Percentiles rank a stretch among this genome's conserved stretches.
Evolutionary conservation across 768 basidiomycete species (phyloP).

Genomic region (Leucocoprinus leucothites): DNA sequence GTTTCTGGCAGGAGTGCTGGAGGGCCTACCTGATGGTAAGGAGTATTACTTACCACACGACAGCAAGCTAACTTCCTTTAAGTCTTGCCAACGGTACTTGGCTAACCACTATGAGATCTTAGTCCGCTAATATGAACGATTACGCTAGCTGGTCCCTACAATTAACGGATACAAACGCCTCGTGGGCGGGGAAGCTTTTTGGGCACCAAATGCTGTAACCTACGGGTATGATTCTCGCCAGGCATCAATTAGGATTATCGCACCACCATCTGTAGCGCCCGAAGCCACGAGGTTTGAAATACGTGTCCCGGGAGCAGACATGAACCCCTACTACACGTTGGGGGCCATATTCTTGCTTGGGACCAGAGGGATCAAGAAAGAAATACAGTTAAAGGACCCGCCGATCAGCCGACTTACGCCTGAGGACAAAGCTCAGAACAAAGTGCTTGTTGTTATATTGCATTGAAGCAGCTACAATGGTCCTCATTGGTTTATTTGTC

Average conservation of each 20-base stretch:
- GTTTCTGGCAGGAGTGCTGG: slow-evolving; percentile 92
- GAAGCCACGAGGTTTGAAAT: slow-evolving; percentile 89
- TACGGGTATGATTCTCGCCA: slow-evolving; percentile 96
- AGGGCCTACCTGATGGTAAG: slow-evolving; percentile 87
- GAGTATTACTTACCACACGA: background rate
- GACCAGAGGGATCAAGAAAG: slow-evolving; percentile 81
- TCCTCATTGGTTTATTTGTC: slow-evolving; percentile 15
- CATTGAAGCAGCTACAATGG: too few species aligned
- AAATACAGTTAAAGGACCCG: slow-evolving; percentile 60
- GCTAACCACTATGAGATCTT: background rate
- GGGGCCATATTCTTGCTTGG: slow-evolving; percentile 88
- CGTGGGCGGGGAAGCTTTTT: slow-evolving; percentile 89
- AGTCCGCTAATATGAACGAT: background rate
- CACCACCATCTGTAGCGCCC: slow-evolving; percentile 82
- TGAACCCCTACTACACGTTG: slow-evolving; percentile 90
- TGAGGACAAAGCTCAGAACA: slow-evolving; percentile 56
- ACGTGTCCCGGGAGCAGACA: slow-evolving; percentile 94
- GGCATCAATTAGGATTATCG: slow-evolving; percentile 89
- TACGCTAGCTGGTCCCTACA: slow-evolving; percentile 71
- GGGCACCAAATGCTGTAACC: slow-evolving; percentile 90
- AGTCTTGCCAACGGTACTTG: slow-evolving; percentile 80
- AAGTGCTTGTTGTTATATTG: slow-evolving; percentile 31
- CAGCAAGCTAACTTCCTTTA: background rate
- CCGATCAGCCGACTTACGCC: slow-evolving; percentile 62
- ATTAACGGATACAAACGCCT: slow-evolving; percentile 98